A percentile compares a stretch with the other conserved stretches of the same genome.
Conservation (phyloP, 2,329 filamentous ascomycete species). For the Cyphellophora europaea region DNA sequence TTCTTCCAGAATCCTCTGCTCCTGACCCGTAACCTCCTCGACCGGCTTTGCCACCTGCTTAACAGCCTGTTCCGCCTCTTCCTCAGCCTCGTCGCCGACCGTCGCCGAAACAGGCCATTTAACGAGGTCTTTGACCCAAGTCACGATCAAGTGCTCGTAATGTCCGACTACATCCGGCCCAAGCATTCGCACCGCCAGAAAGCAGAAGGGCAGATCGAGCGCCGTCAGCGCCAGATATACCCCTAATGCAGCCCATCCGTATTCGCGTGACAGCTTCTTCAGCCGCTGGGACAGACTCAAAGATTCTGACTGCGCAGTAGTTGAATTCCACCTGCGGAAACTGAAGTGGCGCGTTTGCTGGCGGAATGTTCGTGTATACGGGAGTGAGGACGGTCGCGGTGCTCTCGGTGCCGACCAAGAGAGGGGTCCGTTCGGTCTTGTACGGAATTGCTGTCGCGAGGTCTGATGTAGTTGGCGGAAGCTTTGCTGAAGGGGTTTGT, state of each 20-base stretch:
- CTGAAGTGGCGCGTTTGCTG: conserved; percentile 13
- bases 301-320: conserved; percentile 19
- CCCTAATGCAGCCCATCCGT: conserved; percentile 88
- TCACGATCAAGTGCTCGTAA: conserved; percentile 35
- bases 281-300: conserved; percentile 59
- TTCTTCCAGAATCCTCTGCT: conserved; percentile 15
- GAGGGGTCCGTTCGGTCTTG: conserved; percentile 7
- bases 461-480: conserved; percentile 6
- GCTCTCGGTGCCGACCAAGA: conserved; percentile 1
- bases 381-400: conserved; percentile 6
- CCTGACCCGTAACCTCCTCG: conserved; percentile 26
- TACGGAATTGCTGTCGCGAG: conserved; percentile 12
- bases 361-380: conserved; percentile 12
- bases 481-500: conserved; percentile 3
- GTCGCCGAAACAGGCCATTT: conserved; percentile 17
- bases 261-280: conserved; percentile 79
- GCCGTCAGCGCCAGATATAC: conserved; percentile 78
- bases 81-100: conserved; percentile 10
- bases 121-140: conserved; percentile 25
- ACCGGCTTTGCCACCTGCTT: conserved; percentile 31
- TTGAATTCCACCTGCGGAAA: conserved; percentile 11
- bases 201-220: conserved; percentile 92
- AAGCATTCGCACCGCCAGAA: conserved; percentile 70
- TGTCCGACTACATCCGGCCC: conserved; percentile 77
- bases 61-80: conserved; percentile 20